phyloP scores from a whole-genome alignment of 768 basidiomycete species.

The Russula virescens region DNA sequence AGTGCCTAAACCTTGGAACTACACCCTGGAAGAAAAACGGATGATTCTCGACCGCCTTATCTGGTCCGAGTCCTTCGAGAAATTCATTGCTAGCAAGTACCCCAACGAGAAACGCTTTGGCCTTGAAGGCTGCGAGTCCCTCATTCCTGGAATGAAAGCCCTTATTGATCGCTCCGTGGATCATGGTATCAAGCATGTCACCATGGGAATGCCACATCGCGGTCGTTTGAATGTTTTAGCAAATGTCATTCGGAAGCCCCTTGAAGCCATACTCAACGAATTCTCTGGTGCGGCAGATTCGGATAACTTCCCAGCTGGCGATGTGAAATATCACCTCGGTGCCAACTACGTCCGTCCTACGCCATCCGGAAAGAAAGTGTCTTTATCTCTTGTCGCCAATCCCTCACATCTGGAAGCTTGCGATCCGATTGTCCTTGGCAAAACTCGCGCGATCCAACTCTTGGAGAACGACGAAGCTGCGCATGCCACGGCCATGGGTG shows the following conservation, averaged over 20 bases:
- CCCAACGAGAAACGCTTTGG: conserved; percentile 99
- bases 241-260: conserved; percentile 97
- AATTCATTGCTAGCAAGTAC: conserved; percentile 97
- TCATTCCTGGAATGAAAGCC: conserved; percentile 99
- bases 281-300: conserved; percentile 69
- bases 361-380: conserved; percentile 95
- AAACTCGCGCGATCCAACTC: conserved; percentile 96
- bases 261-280: conserved; percentile 97
- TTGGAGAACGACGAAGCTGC: conserved; percentile 80
- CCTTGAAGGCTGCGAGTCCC: conserved; percentile 94
- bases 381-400: conserved; percentile 95
- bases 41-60: conserved; percentile 99
- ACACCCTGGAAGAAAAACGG: conserved; percentile 95
- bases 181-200: conserved; percentile 90
- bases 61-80: conserved; percentile 99
- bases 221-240: conserved; percentile 96
- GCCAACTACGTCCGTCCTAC: conserved; percentile 99
- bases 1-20: conserved; percentile 94
- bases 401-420: conserved; percentile 97
- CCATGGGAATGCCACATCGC: conserved; percentile 99
- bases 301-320: conserved; percentile 82
- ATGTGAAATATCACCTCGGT: conserved; percentile 98
- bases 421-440: conserved; percentile 97
- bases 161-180: conserved; percentile 98
- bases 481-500: conserved; percentile 86